Base-by-base conservation (phyloP, 306 rosid genomes). In the Fragaria ananassa region DNA sequence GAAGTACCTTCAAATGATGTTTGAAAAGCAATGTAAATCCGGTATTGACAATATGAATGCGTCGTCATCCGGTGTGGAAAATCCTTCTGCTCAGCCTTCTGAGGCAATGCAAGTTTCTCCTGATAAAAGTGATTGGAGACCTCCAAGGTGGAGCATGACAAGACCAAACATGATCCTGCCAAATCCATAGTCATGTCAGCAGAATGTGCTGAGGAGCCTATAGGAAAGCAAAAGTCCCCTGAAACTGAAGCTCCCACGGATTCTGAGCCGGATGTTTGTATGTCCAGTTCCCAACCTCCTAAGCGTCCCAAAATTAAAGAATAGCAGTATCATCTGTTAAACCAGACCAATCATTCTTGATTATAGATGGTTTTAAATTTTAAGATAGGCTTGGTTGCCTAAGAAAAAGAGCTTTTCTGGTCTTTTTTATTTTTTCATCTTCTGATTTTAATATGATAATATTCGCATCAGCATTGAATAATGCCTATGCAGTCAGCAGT, bases 1-100 rank as follows among this genome's bases (percentile, higher is more conserved):
- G 72, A 88, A 87, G 86, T 86, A 78, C 82, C 97, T 96, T 71
- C 99, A 96, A 74, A 93, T 86, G 96, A 93, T 96, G 94, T 92
- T 96, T 79, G 98, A 96, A 87, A 88, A 92, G 81, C 98, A 94
- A 75, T 82, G 85, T 84, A 82, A 85, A 71, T 67, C 91, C 1
- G 77, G 86, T 42, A 58, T 60, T 56, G 83, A 83, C 74, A 80
- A 70, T 81, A 66, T 71, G 6, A 88, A 83, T 72, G 47, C 72
- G 54, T 61, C 89, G 10, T 58, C 82, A 35, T 77, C 86, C 44
- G 77, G 83, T 76, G 72, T 80, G 51, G 89, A 83, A 53, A 79
- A 80, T 79, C 85, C 86, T 63, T 74, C 89, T 60, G 81, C 83
- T 54, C 72, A 63, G 41, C 70, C 93, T 73, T 74, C 84, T 6